Evolutionary conservation across 2,329 filamentous ascomycete genomes (phyloP).

Genomic region (Aureobasidium namibiae): DNA sequence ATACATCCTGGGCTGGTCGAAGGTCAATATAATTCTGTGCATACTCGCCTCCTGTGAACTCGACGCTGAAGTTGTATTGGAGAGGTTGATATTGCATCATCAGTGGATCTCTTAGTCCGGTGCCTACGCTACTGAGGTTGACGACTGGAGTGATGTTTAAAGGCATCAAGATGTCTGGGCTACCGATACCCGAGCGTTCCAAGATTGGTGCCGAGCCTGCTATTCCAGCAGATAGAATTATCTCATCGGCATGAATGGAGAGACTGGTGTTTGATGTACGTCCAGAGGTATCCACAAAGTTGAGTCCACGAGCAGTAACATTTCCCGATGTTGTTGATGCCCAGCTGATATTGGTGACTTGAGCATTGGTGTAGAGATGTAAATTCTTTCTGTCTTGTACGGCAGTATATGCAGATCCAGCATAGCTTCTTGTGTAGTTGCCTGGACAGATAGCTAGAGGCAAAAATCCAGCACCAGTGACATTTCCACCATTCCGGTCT

Average conservation of each 20-base stretch:
- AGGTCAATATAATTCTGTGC: slow-evolving; percentile 14
- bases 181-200: slow-evolving; percentile 29
- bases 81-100: slow-evolving; percentile 9
- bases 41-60: slow-evolving; percentile 13
- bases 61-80: slow-evolving; percentile 6
- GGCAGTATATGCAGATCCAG: slow-evolving; percentile 8
- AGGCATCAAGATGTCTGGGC: slow-evolving; percentile 20
- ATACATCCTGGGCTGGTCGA: slow-evolving; percentile 1
- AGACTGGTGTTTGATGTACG: slow-evolving; percentile 13
- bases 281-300: not conserved
- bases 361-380: not conserved
- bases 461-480: slow-evolving; percentile 6
- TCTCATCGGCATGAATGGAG: slow-evolving; percentile 25
- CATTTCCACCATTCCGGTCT: not conserved
- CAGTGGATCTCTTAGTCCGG: slow-evolving; percentile 35
- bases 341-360: slow-evolving; percentile 1
- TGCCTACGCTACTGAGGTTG: slow-evolving; percentile 25
- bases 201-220: slow-evolving; percentile 27
- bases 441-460: not conserved
- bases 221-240: slow-evolving; percentile 29
- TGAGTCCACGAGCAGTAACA: not conserved
- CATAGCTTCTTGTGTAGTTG: slow-evolving; percentile 3
- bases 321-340: not conserved
- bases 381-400: not conserved
- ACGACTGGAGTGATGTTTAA: slow-evolving; percentile 24